Base-by-base conservation (phyloP, 2,329 filamentous ascomycete species). In the Fusarium sp. region DNA sequence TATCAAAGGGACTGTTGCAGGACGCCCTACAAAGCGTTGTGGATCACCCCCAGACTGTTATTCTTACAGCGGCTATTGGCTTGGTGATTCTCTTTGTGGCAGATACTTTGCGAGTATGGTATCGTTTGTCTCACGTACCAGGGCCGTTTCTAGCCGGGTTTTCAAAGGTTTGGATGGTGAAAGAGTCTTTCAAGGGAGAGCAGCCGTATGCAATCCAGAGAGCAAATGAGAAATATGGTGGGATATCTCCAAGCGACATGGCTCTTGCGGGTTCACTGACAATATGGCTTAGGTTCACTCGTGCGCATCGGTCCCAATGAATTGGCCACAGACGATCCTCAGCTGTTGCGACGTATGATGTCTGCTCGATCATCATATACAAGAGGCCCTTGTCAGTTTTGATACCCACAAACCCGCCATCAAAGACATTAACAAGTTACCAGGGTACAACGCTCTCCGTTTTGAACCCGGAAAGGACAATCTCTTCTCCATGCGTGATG, bases 401-500 rank as follows among this genome's bases (percentile, higher is more conserved):
- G 75, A n/a, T 1, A 0, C 2, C 19, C 4, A 1, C 3, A 1
- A 1, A 13, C 2, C 48, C 8, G 4, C 1, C 7, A 19, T 8
- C 1, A 23, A 7, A 23, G 23, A 23, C 23, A 23, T 23, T 23
- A 23, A 23, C 23, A 23, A 8, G 23, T 23, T 23, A 23, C 7
- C 7, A 62, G 59, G 56, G 56, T 81, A 80, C 22, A 80, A 83
- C 39, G 79, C 80, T 5, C 77, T 81, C 41, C 81, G 82, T 5
- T 78, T 86, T 25, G 82, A 87, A 59, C 80, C 83, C 6, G 80
- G 81, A 1, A 76, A 78, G 6, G 83, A 88, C 68, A 87, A 84
- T 55, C 77, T 88, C 33, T 87, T 88, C 60, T 83, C 80, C 3
- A 79, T 84, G 66, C 80, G 80, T 6, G 78, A 87, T 58, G 83